A percentile compares a stretch with the other conserved stretches of the same genome.
Conservation (phyloP, 108 stramenopile species). For the Cylindrotheca closterium region DNA sequence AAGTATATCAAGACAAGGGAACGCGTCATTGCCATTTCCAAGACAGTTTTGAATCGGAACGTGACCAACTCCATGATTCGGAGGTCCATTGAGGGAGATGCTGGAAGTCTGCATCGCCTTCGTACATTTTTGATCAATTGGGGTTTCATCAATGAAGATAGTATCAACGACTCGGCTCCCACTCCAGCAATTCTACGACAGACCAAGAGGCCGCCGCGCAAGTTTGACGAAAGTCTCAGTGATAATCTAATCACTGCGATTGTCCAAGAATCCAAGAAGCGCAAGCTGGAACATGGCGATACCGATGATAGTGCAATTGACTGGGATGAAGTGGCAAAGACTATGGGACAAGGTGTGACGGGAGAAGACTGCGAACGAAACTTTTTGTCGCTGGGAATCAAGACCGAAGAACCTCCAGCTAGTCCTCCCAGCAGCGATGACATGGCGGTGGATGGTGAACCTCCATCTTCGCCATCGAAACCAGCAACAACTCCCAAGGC, state of each 20-base stretch:
- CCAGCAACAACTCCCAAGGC: background rate
- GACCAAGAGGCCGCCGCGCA: slow-evolving; percentile 10
- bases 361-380: slow-evolving; percentile 62
- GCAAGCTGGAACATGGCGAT: slow-evolving; percentile 8
- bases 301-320: slow-evolving; percentile 29
- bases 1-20: slow-evolving; percentile 63
- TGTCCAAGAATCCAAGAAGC: slow-evolving; percentile 41
- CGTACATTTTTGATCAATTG: slow-evolving; percentile 62
- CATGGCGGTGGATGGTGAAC: slow-evolving; percentile 8
- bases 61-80: slow-evolving; percentile 70
- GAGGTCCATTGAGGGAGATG: slow-evolving; percentile 70
- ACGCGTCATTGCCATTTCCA: slow-evolving; percentile 51
- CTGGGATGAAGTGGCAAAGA: slow-evolving; percentile 65
- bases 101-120: slow-evolving; percentile 74
- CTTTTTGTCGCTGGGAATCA: slow-evolving; percentile 52
- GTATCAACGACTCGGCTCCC: slow-evolving; percentile 77
- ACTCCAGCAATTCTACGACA: slow-evolving; percentile 56
- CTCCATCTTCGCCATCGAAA: slow-evolving; percentile 5
- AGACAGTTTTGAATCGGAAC: slow-evolving; percentile 56
- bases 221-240: slow-evolving; percentile 24
- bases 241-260: slow-evolving; percentile 33
- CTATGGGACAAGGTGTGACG: slow-evolving; percentile 54
- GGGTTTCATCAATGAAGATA: slow-evolving; percentile 69
- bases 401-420: no score
- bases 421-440: no score